Evolutionary conservation across 2,329 filamentous ascomycete species (phyloP), one percentile per base, ranked within the genome.

Genomic region (Alternaria infectoria): DNA sequence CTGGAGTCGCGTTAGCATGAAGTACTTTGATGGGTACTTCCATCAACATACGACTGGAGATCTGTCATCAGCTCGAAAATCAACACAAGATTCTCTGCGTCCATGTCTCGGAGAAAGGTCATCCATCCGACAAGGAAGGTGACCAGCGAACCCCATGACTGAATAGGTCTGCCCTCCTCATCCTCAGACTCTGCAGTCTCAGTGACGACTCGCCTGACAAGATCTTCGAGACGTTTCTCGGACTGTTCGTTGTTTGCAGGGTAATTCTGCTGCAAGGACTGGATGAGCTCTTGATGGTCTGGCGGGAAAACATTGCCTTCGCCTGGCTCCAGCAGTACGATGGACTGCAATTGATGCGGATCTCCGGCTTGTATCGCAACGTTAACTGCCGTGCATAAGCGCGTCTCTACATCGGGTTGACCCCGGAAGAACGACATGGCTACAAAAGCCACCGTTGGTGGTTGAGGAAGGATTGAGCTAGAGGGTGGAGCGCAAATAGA

Each of bases 81-180:
- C 59, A 88, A 86, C 26, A 95, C 81, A 44, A 96, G 82, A 73
- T 96, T 90, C 12, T 89, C 87, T 54, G 91, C 89, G 72, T 96
- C 86, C 30, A 95, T 89, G 73, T 96, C 92, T 59, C 93, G 85
- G 83, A 95, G 88, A 72, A 94, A 97, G 47, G 87, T 83, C 67
- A 97, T 84, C 74, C 96, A 97, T 54, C 93, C 89, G 71, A 89
- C 91, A 78, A 96, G 88, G 74, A 97, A 96, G 3, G 88, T 86
- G 54, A 91, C 84, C 76, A 97, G 93, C 1, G 91, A 88, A 0
- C 89, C 87, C 93, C 93, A 97, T 0, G 86, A 85, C 8, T 90
- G 89, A 12, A 78, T 64, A 6, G 72, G 72, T 40, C 72, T 65
- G 1, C 89, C 90, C 55, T 91, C 88, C 0, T 85, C 83, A 2